Percentiles rank a stretch among this genome's conserved stretches.
Conservation (phyloP, 129 eudicot genomes). For the Chrysanthemum makinoi region DNA sequence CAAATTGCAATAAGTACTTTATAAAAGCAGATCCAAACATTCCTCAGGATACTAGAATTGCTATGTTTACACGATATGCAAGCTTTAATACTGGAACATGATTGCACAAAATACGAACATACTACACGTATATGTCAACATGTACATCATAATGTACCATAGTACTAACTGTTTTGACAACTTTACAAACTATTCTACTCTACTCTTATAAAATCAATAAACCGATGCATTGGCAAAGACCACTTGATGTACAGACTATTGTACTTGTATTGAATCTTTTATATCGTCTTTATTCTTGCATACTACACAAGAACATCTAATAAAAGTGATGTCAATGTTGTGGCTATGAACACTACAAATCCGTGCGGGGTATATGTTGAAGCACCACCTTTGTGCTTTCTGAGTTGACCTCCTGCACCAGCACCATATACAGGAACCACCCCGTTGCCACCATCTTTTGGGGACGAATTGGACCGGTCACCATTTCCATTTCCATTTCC, state of each 20-base stretch:
- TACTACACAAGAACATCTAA: constrained; percentile 15
- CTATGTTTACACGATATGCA: background rate
- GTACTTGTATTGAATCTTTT: background rate
- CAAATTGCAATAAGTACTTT: too few relatives aligned
- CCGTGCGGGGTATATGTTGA: background rate
- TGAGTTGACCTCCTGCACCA: constrained; percentile 34
- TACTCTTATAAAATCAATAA: background rate
- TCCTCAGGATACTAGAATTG: background rate
- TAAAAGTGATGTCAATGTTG: constrained; percentile 19
- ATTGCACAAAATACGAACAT: background rate
- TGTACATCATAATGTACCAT: constrained; percentile 2
- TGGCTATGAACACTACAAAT: constrained; percentile 10
- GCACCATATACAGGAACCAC: constrained; percentile 38
- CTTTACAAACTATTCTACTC: background rate
- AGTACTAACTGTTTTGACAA: background rate
- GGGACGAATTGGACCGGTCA: constrained; percentile 14
- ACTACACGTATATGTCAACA: background rate
- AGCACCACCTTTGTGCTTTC: constrained; percentile 30
- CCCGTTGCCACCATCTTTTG: constrained; percentile 23
- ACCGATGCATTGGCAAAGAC: background rate
- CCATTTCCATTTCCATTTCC: constrained; percentile 7
- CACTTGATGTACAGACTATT: background rate
- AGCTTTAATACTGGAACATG: background rate
- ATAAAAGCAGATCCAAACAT: too few relatives aligned
- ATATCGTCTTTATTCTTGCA: background rate